Evolutionary conservation across 1,284 basidiomycete species (phyloP).

Genomic region (Ustilago hordei): DNA sequence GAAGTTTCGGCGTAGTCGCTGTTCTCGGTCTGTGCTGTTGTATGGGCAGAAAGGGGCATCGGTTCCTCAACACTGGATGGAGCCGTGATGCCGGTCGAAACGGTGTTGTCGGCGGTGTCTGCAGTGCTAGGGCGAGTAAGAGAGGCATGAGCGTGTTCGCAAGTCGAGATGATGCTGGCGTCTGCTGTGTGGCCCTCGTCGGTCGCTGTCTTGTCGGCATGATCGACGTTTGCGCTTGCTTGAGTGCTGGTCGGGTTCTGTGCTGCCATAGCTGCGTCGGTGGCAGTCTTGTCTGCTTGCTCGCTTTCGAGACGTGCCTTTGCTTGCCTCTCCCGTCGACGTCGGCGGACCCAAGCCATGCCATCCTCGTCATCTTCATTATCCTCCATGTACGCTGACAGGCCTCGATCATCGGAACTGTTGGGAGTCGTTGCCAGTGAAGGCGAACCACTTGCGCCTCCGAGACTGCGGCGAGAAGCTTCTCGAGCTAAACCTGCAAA

Average conservation of each 20-base stretch:
- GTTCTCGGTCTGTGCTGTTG: background rate
- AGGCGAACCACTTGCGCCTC: conserved; percentile 41
- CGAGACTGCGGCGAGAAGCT: conserved; percentile 40
- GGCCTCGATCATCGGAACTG: conserved; percentile 34
- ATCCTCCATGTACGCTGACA: conserved; percentile 31
- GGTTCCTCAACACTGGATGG: conserved; percentile 21
- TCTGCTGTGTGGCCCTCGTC: background rate
- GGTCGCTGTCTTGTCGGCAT: background rate
- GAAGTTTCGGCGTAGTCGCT: background rate
- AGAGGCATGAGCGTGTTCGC: background rate
- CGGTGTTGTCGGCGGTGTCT: background rate
- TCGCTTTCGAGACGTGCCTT: conserved; percentile 39
- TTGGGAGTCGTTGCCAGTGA: conserved; percentile 50
- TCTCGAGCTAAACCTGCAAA: conserved; percentile 64
- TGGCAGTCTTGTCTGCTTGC: conserved; percentile 21
- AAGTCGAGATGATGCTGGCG: background rate
- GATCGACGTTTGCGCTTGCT: background rate
- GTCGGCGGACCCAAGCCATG: conserved; percentile 49
- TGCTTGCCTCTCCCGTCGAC: conserved; percentile 41
- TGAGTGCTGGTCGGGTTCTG: conserved; percentile 1
- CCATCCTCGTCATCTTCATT: conserved; percentile 47
- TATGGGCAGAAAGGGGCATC: conserved; percentile 24
- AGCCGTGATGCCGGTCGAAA: background rate
- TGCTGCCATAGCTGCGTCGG: conserved; percentile 7
- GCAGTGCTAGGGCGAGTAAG: background rate